phyloP scores from a whole-genome alignment of 345 rosid genomes.

The Aurinia saxatilis region DNA sequence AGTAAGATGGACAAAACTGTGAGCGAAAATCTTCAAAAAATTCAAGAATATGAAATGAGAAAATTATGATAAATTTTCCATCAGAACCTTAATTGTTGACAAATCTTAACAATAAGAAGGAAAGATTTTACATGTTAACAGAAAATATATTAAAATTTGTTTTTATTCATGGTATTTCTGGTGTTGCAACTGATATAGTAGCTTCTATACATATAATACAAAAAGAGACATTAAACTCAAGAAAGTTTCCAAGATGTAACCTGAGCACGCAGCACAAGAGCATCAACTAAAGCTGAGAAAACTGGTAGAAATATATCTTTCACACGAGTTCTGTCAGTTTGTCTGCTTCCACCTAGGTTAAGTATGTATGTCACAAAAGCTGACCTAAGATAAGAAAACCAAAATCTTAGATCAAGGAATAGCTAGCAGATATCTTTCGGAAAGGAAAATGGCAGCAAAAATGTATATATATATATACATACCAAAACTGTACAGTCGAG shows the following conservation, averaged over 20 bases:
- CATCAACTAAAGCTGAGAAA: constrained; percentile 73
- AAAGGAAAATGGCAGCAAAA: neutral
- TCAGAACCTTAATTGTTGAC: constrained; percentile 1
- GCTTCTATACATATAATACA: neutral
- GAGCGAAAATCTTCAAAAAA: neutral
- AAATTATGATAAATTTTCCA: neutral
- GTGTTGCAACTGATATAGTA: neutral
- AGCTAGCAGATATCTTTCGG: neutral
- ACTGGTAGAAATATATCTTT: constrained; percentile 61
- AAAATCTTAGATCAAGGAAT: neutral
- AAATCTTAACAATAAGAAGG: neutral
- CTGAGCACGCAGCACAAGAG: constrained; percentile 84
- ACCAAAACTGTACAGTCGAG: constrained; percentile 98
- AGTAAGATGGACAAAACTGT: constrained; percentile 1
- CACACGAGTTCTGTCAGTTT: constrained; percentile 38
- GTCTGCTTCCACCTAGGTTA: constrained; percentile 40
- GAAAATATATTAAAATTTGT: neutral
- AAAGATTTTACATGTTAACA: neutral
- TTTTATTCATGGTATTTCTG: neutral
- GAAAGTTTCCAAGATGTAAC: constrained; percentile 32
- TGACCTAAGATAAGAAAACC: constrained; percentile 48
- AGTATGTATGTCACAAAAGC: constrained; percentile 66
- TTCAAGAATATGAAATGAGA: neutral
- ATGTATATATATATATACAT: constrained; percentile 2
- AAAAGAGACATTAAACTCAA: neutral